phyloP scores from a whole-genome alignment of 1,139 yeast genomes.

The Blastobotrys apis region DNA sequence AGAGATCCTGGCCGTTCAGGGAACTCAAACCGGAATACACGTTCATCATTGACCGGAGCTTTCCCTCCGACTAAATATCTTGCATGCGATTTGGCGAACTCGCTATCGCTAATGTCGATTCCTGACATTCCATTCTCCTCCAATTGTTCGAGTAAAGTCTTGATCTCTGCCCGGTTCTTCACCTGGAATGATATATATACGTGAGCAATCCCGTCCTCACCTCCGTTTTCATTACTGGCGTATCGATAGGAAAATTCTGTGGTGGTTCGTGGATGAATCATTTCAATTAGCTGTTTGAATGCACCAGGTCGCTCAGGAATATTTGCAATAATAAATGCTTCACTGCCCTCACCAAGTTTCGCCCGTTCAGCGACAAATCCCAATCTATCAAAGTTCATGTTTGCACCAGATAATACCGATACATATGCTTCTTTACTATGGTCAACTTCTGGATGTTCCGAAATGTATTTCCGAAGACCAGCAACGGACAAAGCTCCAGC shows the following conservation, averaged over 20 bases:
- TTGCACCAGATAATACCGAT: slow-evolving; percentile 91
- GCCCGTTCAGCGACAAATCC: slow-evolving; percentile 98
- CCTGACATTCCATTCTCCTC: slow-evolving; percentile 45
- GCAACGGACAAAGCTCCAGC: slow-evolving; percentile 97
- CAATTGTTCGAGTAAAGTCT: slow-evolving; percentile 43
- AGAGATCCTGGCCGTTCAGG: slow-evolving; percentile 98
- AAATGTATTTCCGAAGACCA: slow-evolving; percentile 79
- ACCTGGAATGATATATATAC: slow-evolving; percentile 87
- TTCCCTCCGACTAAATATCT: slow-evolving; percentile 94
- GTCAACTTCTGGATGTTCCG: slow-evolving; percentile 47
- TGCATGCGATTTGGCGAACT: slow-evolving; percentile 93
- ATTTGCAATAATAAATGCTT: slow-evolving; percentile 82
- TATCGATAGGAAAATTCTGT: slow-evolving; percentile 92
- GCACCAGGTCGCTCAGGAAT: slow-evolving; percentile 94
- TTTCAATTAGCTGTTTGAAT: slow-evolving; percentile 65
- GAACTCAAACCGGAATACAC: slow-evolving; percentile 79
- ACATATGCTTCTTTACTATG: slow-evolving; percentile 62
- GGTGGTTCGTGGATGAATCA: slow-evolving; percentile 79
- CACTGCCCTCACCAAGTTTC: slow-evolving; percentile 94
- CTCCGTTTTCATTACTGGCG: slow-evolving; percentile 39
- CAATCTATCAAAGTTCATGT: slow-evolving; percentile 94
- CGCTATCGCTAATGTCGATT: slow-evolving; percentile 82
- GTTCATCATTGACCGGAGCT: slow-evolving; percentile 62
- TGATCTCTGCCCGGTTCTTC: slow-evolving; percentile 55
- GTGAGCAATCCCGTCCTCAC: slow-evolving; percentile 51